Percentiles rank a stretch among this genome's conserved stretches.
Evolutionary conservation across 352 stramenopile genomes (phyloP).

Genomic region (Saprolegnia parasitica): DNA sequence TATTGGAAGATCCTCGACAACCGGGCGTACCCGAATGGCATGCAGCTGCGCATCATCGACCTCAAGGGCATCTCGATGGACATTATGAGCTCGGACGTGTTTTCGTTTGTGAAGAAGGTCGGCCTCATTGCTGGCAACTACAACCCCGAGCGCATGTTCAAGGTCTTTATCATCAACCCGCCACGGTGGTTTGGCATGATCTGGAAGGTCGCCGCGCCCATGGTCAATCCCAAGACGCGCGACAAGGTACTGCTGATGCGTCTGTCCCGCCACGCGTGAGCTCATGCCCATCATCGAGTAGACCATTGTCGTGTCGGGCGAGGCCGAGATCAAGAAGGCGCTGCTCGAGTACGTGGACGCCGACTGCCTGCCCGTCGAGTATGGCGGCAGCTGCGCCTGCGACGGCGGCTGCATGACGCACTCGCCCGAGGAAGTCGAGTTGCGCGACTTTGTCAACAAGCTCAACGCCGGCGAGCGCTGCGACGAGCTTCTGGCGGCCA

Average conservation of each 20-base stretch:
- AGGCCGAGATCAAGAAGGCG: constrained; percentile 60
- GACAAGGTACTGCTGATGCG: constrained; percentile 41
- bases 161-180: constrained; percentile 70
- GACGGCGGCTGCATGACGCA: constrained; percentile 53
- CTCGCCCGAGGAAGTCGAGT: constrained; percentile 60
- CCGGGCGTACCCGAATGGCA: constrained; percentile 51
- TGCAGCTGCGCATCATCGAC: constrained; percentile 68
- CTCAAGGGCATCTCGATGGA: constrained; percentile 71
- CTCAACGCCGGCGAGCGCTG: constrained; percentile 27
- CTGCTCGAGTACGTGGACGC: constrained; percentile 59
- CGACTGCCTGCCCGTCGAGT: constrained; percentile 61
- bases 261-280: no score
- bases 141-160: constrained; percentile 67
- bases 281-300: constrained; percentile 18
- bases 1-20: constrained; percentile 64
- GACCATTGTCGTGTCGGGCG: constrained; percentile 45
- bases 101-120: constrained; percentile 65
- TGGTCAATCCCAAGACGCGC: constrained; percentile 66
- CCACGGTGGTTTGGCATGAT: constrained; percentile 75
- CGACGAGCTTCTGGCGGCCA: constrained; percentile 17
- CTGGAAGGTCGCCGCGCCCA: constrained; percentile 67
- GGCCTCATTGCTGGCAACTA: constrained; percentile 57
- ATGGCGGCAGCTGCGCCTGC: constrained; percentile 55
- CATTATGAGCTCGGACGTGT: constrained; percentile 61
- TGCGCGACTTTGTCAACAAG: constrained; percentile 50